These are phyloP conservation scores for Termitomyces sp. DNA, from an alignment of 768 basidiomycete species.

Conservation along the genomic window DNA sequence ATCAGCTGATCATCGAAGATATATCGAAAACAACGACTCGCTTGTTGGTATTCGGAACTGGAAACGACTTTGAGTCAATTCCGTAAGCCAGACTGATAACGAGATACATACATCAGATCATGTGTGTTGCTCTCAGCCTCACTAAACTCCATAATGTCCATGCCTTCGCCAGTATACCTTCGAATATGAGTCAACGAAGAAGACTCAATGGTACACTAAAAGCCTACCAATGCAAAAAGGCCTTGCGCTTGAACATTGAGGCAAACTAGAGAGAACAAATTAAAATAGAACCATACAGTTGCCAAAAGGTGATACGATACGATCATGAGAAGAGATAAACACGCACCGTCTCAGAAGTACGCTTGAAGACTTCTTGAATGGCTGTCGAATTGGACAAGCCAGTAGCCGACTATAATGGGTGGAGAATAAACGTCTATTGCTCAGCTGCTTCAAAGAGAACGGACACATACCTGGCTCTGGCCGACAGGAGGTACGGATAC, in stretches of 20 bases:
- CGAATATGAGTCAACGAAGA: neutral
- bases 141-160: slow-evolving; percentile 84
- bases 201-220: neutral
- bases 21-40: slow-evolving; percentile 17
- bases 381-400: slow-evolving; percentile 76
- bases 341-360: slow-evolving; percentile 57
- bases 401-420: slow-evolving; percentile 48
- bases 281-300: neutral
- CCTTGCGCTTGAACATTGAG: slow-evolving; percentile 77
- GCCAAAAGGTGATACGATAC: neutral
- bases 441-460: neutral
- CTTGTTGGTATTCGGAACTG: slow-evolving; percentile 89
- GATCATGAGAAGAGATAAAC: neutral
- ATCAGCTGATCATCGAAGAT: neutral
- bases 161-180: slow-evolving; percentile 82
- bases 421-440: neutral
- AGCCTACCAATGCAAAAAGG: slow-evolving; percentile 77
- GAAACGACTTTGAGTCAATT: neutral
- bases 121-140: slow-evolving; percentile 82
- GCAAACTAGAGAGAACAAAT: slow-evolving; percentile 45
- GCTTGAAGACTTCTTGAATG: slow-evolving; percentile 82
- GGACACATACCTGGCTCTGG: slow-evolving; percentile 50
- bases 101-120: slow-evolving; percentile 69
- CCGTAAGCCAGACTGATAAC: neutral
- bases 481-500: slow-evolving; percentile 84